These are phyloP conservation scores for Acrocalymma vagum DNA, from an alignment of 2,329 filamentous ascomycete species.

Conservation along the genomic window DNA sequence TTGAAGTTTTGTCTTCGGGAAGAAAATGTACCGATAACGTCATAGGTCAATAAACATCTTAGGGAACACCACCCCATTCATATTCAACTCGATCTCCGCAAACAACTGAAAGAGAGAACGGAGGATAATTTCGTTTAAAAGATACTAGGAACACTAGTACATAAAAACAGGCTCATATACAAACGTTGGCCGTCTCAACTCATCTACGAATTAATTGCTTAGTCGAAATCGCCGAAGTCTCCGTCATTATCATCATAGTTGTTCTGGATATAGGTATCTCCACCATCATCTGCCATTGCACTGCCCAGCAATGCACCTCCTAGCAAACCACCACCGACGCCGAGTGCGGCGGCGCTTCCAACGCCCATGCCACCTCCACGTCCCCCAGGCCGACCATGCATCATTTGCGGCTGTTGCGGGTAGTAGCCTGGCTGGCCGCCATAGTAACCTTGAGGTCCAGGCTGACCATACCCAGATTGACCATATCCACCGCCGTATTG, in stretches of 20 bases:
- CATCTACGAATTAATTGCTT: too few relatives aligned
- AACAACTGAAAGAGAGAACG: too few relatives aligned
- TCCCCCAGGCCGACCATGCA: conserved; percentile 51
- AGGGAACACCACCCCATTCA: conserved; percentile 22
- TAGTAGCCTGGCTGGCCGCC: conserved; percentile 41
- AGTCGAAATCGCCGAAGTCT: too few relatives aligned
- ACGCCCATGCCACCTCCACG: conserved; percentile 68
- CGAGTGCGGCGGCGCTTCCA: conserved; percentile 77
- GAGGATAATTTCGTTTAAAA: too few relatives aligned
- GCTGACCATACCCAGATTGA: conserved; percentile 30
- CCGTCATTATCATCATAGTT: conserved; percentile 28
- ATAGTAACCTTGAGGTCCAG: conserved; percentile 33
- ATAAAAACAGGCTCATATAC: too few relatives aligned
- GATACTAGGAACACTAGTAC: too few relatives aligned
- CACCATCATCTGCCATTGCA: conserved; percentile 61
- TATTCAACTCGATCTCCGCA: conserved; percentile 33
- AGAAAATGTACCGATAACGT: conserved; percentile 26
- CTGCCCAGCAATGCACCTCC: conserved; percentile 78
- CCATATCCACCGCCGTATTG: conserved; percentile 15
- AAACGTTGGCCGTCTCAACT: too few relatives aligned
- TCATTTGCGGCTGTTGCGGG: conserved; percentile 46
- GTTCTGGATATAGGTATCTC: conserved; percentile 13
- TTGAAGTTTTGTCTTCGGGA: conserved; percentile 19
- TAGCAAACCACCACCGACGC: conserved; percentile 81
- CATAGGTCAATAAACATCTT: conserved; percentile 18